Percentiles rank a stretch among this genome's conserved stretches.
Conservation (phyloP, 2,329 filamentous ascomycete species). For the Colletotrichum sp. region DNA sequence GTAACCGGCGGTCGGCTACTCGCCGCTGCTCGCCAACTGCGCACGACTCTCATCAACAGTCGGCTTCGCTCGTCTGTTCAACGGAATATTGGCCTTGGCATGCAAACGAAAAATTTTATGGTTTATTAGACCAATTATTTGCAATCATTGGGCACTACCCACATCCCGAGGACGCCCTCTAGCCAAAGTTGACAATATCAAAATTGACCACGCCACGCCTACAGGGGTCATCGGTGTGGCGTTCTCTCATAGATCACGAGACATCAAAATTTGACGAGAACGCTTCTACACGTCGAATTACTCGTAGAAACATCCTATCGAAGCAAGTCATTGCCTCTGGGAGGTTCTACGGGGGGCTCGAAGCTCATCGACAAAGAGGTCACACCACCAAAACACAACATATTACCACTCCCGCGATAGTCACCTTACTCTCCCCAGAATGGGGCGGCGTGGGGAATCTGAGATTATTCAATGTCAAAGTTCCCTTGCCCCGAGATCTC, state of each 20-base stretch:
- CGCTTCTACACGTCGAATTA: background rate
- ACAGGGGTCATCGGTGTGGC: background rate
- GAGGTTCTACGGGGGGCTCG: background rate
- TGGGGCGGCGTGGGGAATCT: background rate
- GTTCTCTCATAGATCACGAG: background rate
- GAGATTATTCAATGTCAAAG: background rate
- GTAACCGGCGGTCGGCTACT: conserved; percentile 5
- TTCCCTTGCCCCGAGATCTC: background rate
- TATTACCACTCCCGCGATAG: background rate
- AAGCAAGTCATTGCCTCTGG: background rate
- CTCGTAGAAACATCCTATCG: background rate
- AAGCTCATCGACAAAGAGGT: background rate
- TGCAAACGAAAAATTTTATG: background rate
- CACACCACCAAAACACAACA: background rate
- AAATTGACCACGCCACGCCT: background rate
- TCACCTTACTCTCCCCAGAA: background rate
- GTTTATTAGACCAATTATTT: background rate
- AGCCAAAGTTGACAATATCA: background rate
- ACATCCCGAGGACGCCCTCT: background rate
- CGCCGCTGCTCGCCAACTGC: background rate
- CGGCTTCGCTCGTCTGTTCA: background rate
- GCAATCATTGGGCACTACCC: background rate
- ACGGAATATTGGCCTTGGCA: background rate
- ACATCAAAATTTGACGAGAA: background rate
- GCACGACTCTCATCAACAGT: background rate